Evolutionary conservation across 768 basidiomycete genomes (phyloP).

Genomic region (Russula virescens): DNA sequence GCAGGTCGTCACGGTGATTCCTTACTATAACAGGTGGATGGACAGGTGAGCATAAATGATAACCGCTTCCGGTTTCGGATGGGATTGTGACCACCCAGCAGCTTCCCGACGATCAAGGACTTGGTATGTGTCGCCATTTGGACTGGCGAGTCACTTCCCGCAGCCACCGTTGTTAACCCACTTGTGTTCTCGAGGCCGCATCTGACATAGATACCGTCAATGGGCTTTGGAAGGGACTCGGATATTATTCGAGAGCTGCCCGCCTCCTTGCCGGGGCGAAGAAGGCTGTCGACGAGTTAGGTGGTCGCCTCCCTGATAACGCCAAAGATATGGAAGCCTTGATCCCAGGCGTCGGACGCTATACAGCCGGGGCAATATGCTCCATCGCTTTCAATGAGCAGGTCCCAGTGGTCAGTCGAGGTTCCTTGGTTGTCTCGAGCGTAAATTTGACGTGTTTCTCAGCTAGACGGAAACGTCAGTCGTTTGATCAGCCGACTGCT

Average conservation of each 20-base stretch:
- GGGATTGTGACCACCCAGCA: slow-evolving; percentile 27
- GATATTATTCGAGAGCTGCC: slow-evolving; percentile 84
- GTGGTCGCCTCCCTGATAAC: slow-evolving; percentile 72
- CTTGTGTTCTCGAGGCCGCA: slow-evolving; percentile 40
- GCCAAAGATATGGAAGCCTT: slow-evolving; percentile 74
- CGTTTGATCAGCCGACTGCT: slow-evolving; percentile 79
- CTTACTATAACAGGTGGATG: slow-evolving; percentile 90
- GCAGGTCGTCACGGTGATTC: slow-evolving; percentile 88
- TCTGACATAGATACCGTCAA: slow-evolving; percentile 83
- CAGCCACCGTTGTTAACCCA: slow-evolving; percentile 13
- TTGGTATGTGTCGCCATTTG: slow-evolving; percentile 44
- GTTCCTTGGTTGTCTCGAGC: slow-evolving; percentile 15
- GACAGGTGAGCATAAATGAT: slow-evolving; percentile 43
- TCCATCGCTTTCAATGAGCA: slow-evolving; percentile 86
- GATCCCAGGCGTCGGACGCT: slow-evolving; percentile 84
- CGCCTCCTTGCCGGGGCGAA: slow-evolving; percentile 80
- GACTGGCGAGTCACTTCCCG: not conserved
- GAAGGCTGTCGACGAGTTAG: slow-evolving; percentile 59
- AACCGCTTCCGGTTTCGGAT: not conserved
- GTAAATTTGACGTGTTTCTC: slow-evolving; percentile 12
- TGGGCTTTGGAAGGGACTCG: slow-evolving; percentile 84
- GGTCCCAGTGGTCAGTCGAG: slow-evolving; percentile 69
- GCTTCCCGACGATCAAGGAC: slow-evolving; percentile 77
- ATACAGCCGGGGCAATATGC: slow-evolving; percentile 78
- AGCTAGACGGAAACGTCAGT: slow-evolving; percentile 91